Conservation (phyloP, 257 asterid species). For the Paraleonurus japonicus region DNA sequence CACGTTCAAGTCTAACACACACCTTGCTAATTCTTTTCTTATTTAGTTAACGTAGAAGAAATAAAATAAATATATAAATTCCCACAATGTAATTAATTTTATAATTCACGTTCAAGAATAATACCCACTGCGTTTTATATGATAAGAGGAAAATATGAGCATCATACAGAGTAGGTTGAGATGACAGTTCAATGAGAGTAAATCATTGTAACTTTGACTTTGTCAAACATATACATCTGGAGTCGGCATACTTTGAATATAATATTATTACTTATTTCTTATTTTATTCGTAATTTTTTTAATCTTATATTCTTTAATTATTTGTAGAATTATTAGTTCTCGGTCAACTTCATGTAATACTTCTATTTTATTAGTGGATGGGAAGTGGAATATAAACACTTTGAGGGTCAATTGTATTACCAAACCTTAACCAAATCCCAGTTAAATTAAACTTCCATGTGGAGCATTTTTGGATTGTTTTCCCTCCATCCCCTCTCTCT, state of each 20-base stretch:
- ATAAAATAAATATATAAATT: background rate
- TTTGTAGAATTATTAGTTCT: background rate
- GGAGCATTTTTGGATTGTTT: background rate
- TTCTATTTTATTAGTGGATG: slow-evolving; percentile 11
- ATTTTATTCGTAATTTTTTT: background rate
- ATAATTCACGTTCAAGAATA: background rate
- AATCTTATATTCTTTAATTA: background rate
- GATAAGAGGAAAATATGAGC: background rate
- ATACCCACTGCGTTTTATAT: background rate
- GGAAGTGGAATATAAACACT: slow-evolving; percentile 20
- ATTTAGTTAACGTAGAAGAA: background rate
- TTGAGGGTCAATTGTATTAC: slow-evolving; percentile 21
- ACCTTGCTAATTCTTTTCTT: background rate
- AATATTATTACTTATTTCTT: background rate
- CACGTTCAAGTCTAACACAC: slow-evolving; percentile 18
- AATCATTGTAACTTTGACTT: slow-evolving; percentile 33
- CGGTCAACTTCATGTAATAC: slow-evolving; percentile 18
- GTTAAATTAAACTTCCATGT: background rate
- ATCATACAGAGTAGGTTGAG: slow-evolving; percentile 23
- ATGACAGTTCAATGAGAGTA: background rate
- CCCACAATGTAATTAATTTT: background rate
- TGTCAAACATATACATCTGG: slow-evolving; percentile 3
- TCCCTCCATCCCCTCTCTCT: background rate
- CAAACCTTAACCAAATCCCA: slow-evolving; percentile 36
- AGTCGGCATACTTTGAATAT: background rate